Base-by-base conservation (phyloP, 768 basidiomycete species). In the Hygrophoropsis aurantiaca region DNA sequence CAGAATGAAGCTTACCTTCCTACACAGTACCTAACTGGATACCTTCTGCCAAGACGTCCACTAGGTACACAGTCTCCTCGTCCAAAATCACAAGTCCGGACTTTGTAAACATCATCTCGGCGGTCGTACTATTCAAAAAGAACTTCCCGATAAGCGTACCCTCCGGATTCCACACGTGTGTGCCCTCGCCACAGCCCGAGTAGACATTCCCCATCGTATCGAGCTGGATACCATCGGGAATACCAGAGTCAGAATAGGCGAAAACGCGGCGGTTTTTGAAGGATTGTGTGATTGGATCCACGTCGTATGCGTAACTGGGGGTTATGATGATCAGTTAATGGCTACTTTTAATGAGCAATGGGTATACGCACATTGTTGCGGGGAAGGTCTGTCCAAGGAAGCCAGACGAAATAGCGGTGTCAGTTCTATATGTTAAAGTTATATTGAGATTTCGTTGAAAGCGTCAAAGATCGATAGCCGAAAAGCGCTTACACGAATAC, bases 161-260 rank as follows among this genome's bases (percentile, higher is more conserved):
- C 21, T 71, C 59, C 7, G 63, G 44, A 52, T 73, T 71, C 73
- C 77, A 79, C 10, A 82, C 36, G 36, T 38, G 36, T 9, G 36
- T 38, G 33, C 84, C 84, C 53, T 85, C 84, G 16, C 78, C 82
- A 44, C 75, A 77, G 2, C 79, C 80, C 5, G 78, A 67, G 56
- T 82, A 85, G 0, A 87, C 76, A 51, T 86, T 85, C 0, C 82
- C 83, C 0, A 72, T 57, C 2, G 67, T 63, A 51, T 87, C 85
- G 4, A 82, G 67, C 54, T 81, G 77, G 7, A 85, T 58, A 6
- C 84, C 84, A 52, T 87, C 84, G 18, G 82, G 75, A 30, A 81
- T 64, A 7, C 82, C 84, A 15, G 80, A 68, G 49, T 85, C 84
- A 11, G 70, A 57, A 47, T 79, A 84, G 1, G 84, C 81, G 51